Base-by-base conservation (phyloP, 192 early-diverging fungal species). In the Chytriomyces hyalinus region DNA sequence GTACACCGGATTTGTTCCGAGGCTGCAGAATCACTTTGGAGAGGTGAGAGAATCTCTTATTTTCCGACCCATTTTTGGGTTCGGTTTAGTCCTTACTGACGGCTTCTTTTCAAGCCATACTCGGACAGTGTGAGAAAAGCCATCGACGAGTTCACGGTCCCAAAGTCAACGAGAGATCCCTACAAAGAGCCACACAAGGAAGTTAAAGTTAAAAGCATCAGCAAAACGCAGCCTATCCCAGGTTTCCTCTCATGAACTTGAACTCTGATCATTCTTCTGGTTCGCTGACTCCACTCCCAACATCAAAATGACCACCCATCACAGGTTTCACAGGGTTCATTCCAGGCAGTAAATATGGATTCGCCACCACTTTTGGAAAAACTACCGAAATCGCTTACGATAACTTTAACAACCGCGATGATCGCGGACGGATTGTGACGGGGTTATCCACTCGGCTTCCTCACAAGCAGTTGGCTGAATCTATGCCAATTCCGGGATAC, bases 1-100 rank as follows among this genome's bases (percentile, higher is more conserved):
- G 1, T 89, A 89, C 71, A 87, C 86, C 50, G 88, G 88, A n/a
- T 86, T 85, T 79, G 88, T 89, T 22, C 86, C 88, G 8, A 72
- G 86, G 59, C 73, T 87, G 67, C 84, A 87, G 73, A 86, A 89
- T 67, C 84, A 89, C 73, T 89, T 87, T 87, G 88, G 88, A 26
- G 88, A 89, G 84, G 87, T 88, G 80, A 47, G n/a, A 24, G 5
- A 0, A 47, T 15, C 73, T 17, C 75, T 75, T 24, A 11, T 20
- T n/a, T 17, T 76, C 26, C 26, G 47, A 15, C 22, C 79, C 20
- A 11, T 80, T 50, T 59, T 79, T 36, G 13, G 5, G 43, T 11
- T 53, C 10, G n/a, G 22, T 63, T 17, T 57, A 4, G 24, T 72
- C 13, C 44, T 43, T 78, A 3, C 20, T 46, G 15, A n/a, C 1